Evolutionary conservation across 306 rosid genomes (phyloP), one percentile per base, ranked within the genome.

Genomic region (Vigna nakashimae): DNA sequence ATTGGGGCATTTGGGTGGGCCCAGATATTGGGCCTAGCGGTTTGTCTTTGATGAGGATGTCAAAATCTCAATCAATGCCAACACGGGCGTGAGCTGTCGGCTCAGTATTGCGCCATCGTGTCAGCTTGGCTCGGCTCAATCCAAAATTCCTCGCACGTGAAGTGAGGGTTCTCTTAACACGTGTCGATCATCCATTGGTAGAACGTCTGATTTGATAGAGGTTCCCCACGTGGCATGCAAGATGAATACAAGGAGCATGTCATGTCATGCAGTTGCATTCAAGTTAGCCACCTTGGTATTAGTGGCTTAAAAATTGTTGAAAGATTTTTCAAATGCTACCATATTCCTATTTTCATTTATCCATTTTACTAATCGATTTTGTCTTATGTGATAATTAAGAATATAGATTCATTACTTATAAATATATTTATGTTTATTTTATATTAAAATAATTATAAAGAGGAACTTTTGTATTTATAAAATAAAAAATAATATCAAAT

Each of bases 61-160:
- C 92, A 83, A 86, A 83, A 74, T 83, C 87, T 28, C 34, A 80
- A 83, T 85, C 15, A 83, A 85, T 83, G 65, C 9, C 75, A 74
- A 74, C 24, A 46, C 7, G 8, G 3, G 45, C 42, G 17, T 69
- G 73, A 76, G 63, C 46, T 82, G 82, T 82, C 70, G 30, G 82
- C 78, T 82, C 34, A 59, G 30, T 17, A 40, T 26, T 7, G 12
- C 15, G 70, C 71, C 68, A 75, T 52, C 36, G 16, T 42, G 9
- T 26, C n/a, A 4, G 77, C 68, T 62, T 75, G 40, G 74, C 74
- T 82, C 30, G 28, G 46, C 18, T 77, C 28, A 12, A 18, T 52
- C 18, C 11, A 45, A 12, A 18, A 32, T 75, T 49, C 10, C 70
- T 46, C 68, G 30, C 97, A 92, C 88, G 96, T 93, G 98, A 89